Conservation (phyloP, 2,329 filamentous ascomycete species). For the Sporothrix sp. region DNA sequence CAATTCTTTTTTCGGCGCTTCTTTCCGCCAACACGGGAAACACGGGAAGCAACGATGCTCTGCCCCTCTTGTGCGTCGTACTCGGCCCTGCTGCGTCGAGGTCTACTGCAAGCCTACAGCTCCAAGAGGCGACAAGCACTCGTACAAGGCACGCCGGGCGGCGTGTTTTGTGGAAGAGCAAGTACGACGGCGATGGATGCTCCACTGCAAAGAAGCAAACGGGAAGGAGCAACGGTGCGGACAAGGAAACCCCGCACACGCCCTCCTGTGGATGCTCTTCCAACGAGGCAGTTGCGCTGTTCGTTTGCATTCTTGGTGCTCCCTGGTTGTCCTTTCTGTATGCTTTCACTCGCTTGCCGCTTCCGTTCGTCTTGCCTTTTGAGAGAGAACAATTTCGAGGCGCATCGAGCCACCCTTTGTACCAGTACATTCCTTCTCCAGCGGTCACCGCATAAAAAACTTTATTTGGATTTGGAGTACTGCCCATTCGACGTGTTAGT, state of each 20-base stretch:
- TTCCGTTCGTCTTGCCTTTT: not conserved
- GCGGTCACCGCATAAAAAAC: not conserved
- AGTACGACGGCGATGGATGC: no score
- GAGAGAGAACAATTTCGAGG: no score
- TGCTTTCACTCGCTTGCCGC: no score
- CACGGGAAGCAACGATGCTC: no score
- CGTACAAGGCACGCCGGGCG: no score
- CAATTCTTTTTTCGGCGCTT: slow-evolving; percentile 10
- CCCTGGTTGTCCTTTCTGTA: no score
- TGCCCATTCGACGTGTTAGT: not conserved
- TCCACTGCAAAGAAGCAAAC: not conserved
- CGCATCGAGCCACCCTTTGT: not conserved
- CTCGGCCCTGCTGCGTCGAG: no score
- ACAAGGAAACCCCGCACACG: slow-evolving; percentile 4
- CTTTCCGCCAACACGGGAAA: slow-evolving; percentile 7
- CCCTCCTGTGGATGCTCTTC: not conserved
- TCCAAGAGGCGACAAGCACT: no score
- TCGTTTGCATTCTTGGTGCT: not conserved
- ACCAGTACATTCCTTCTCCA: not conserved
- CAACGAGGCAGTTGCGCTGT: not conserved
- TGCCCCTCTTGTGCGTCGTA: no score
- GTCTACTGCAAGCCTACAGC: no score
- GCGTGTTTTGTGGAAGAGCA: no score
- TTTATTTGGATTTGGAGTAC: not conserved
- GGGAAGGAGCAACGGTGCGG: not conserved